Evolutionary conservation across 1,284 basidiomycete species (phyloP), one percentile per base, ranked within the genome.

Genomic region (Boletellus dicymbophilus): DNA sequence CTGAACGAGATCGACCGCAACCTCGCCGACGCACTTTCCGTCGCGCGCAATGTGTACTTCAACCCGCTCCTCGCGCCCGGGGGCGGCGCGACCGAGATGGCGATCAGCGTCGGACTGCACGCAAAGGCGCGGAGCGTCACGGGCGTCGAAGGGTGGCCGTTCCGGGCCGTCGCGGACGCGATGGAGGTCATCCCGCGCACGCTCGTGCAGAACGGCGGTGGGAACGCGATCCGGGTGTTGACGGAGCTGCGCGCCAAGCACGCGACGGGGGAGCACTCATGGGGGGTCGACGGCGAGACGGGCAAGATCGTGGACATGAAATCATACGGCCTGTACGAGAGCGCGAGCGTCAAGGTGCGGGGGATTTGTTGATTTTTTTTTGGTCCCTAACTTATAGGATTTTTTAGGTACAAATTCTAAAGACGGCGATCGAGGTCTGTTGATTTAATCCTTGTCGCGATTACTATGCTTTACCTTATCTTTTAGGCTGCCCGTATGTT

Each of bases 1-100:
- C 78, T 99, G 37, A 97, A 98, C 72, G 96, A 99, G 74, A 93
- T 98, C 61, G 96, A 99, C 72, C 85, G 95, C 41, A 99, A 99
- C 73, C 80, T 99, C 26, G 94, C 95, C 1, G 97, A 99, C 62
- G 96, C 96, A 37, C 98, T 99, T 92, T 85, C 90, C 22, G 95
- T 98, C 37, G 96, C 96, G 0, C 85, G 96, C 28, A 99, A 98
- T 63, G 96, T 95, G 36, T 88, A 98, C 52, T 98, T 99, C 77
- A 92, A 98, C 75, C 96, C 96, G 1, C 71, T 80, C 13, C 84
- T 99, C 20, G 89, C 90, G 0, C 96, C 96, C 0, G 95, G 96
- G 15, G 95, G 96, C 21, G 96, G 96, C 38, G 96, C 96, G 13
- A 97, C 94, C 2, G 96, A 99, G 76, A 98, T 99, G 94, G 96